Base-by-base conservation (phyloP, 75 land plant species). In the Isoetes taiwanensis region DNA sequence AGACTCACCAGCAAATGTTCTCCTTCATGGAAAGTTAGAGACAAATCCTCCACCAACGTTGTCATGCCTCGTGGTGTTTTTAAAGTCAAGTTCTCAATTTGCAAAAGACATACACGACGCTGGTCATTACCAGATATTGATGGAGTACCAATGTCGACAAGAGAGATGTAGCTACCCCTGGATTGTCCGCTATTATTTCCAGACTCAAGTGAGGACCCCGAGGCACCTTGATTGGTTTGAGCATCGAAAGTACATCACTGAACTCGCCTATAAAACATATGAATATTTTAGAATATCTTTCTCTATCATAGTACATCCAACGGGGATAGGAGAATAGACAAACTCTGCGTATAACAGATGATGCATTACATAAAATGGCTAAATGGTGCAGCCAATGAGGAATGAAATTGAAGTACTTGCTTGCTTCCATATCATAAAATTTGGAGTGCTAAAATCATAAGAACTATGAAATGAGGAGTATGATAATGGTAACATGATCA, bases 181-280 rank as follows among this genome's bases (percentile, higher is more conserved):
- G n/a, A 2, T 14, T 24, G 8, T 4, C 54, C 5, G 30, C 54
- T n/a, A 3, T 9, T n/a, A 4, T 46, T 27, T 26, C 20, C 26
- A 23, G 58, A 3, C 21, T 56, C 28, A 35, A 25, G n/a, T n/a
- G n/a, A n/a, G 19, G 66, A 66, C 16, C 63, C 58, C 39, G 38
- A 41, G 4, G 32, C 11, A 12, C 50, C 24, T 23, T 59, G 42
- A 38, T 9, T 23, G 16, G 59, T n/a, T 12, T n/a, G n/a, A n/a
- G n/a, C n/a, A n/a, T n/a, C n/a, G n/a, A n/a, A n/a, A 93, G 57
- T 59, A 84, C 52, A 72, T 93, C 98, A 79, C 77, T 91, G 73
- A 93, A 93, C 64, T 93, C 98, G 38, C 98, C 98, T 93, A 72
- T 54, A 58, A 32, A 54, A 32, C 1, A 41, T 16, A 32, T 12